Base-by-base conservation (phyloP, 2,329 filamentous ascomycete species). In the Cercospora brassicicola region DNA sequence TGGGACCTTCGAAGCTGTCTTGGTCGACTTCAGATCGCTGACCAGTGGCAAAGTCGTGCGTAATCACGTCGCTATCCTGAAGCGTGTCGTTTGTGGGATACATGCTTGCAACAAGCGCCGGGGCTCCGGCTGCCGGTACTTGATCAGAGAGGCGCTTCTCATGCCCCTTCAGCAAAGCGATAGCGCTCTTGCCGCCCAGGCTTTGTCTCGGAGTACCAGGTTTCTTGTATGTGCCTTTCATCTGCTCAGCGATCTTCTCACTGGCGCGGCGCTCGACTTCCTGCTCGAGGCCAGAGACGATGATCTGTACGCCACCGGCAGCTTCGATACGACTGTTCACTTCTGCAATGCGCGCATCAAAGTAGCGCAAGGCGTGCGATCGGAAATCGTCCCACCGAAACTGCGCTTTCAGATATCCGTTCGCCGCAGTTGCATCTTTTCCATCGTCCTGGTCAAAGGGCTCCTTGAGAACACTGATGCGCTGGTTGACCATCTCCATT, bases 371-470 rank as follows among this genome's bases (percentile, higher is more conserved):
- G 3, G 71, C 74, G 8, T 80, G 75, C 0, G 82, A 70, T 5
- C 85, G 74, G 62, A 88, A 85, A 2, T 76, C 72, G 0, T 79
- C 72, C 86, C 86, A 89, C 2, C 82, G 79, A 73, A 84, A 89
- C 1, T 73, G 69, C 1, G 76, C 73, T 39, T 81, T 79, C 4
- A 89, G 70, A 0, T 72, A 75, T 2, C 81, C 80, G 28, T 85
- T 74, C 51, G 85, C 81, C 13, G 83, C 75, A 2, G 74, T 64
- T 2, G 76, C 72, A 6, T 75, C 74, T 1, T 28, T 61, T 18
- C 62, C 67, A 51, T 64, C 62, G 20, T 60, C 23, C 33, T 55
- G 61, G 60, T 66, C 45, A 70, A 71, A 65, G 39, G 67, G 42
- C 53, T 28, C 30, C 42, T 71, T 66, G 15, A 75, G 62, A 23